Base-by-base conservation (phyloP, 2,329 filamentous ascomycete species). In the Aspergillus brunneoviolaceus region DNA sequence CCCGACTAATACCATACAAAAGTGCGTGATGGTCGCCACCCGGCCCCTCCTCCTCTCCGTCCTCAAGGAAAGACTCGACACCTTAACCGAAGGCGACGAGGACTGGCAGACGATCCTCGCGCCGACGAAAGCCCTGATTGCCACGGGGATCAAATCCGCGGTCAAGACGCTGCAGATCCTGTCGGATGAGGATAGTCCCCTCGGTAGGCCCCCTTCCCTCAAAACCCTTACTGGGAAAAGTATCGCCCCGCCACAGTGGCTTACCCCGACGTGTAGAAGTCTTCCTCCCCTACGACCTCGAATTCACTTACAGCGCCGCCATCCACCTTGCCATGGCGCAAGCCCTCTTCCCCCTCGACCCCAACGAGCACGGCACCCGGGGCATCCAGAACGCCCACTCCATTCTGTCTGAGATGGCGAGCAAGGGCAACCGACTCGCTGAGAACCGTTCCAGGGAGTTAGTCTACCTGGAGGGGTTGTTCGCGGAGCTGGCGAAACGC, bases 111-210 rank as follows among this genome's bases (percentile, higher is more conserved):
- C 57, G 0, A 74, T 79, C 33, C 60, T 78, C 0, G 65, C 65
- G 2, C 71, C 70, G 1, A 77, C 75, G 1, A 74, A 70, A 12
- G 63, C 74, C 0, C 57, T 79, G 0, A 77, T 79, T 7, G 74
- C 72, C 0, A 77, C 73, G 0, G 75, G 77, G 4, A 79, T 79
- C 21, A 79, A 79, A 35, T 80, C 77, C 0, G 77, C 77, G 0
- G 65, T 69, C 3, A 80, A 79, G 51, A 76, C 74, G 0, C 63
- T 79, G 0, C 74, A 78, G 47, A 78, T 80, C 0, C 57, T 80
- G 0, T 70, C 69, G 0, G 69, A 70, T 16, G 75, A 77, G 23
- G 70, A 76, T 5, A 70, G 72, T 14, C 63, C 76, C 0, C 68
- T 78, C 0, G 76, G 77, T 78, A 65, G 21, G 69, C 49, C 9